Evolutionary conservation across 371 early-diverging fungal species (phyloP).

Genomic region (Saksenaea oblongispora): DNA sequence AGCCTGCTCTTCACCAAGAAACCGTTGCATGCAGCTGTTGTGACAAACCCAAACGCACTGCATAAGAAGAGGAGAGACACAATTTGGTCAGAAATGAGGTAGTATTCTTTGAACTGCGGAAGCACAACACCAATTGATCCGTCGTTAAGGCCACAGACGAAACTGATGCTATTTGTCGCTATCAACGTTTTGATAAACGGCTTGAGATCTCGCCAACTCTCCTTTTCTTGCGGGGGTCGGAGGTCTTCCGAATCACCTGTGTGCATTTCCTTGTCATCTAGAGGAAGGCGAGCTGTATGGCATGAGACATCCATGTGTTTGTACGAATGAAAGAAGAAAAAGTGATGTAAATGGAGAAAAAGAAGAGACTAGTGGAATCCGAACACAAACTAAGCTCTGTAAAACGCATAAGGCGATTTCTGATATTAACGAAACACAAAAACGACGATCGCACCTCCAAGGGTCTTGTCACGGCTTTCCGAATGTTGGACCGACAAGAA

Average conservation of each 20-base stretch:
- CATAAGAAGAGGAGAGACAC: slow-evolving; percentile 34
- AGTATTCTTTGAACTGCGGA: slow-evolving; percentile 33
- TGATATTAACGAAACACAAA: too few species aligned
- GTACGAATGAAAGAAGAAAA: too few species aligned
- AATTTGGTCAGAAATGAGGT: slow-evolving; percentile 24
- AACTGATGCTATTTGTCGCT: not conserved
- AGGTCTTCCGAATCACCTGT: not conserved
- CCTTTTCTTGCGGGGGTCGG: not conserved
- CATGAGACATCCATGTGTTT: not conserved
- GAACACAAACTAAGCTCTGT: too few species aligned
- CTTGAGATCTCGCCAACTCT: not conserved
- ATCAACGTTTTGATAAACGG: not conserved
- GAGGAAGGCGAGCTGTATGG: not conserved
- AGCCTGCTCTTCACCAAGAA: slow-evolving; percentile 23
- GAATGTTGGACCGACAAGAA: too few species aligned
- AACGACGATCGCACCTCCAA: too few species aligned
- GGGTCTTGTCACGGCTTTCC: too few species aligned
- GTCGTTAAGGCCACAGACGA: slow-evolving; percentile 8
- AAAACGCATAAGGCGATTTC: too few species aligned
- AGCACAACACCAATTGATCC: slow-evolving; percentile 9
- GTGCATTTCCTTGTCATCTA: not conserved
- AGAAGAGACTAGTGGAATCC: too few species aligned
- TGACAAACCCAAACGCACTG: slow-evolving; percentile 31
- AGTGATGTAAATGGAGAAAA: too few species aligned
- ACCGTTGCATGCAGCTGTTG: slow-evolving; percentile 27